These are phyloP conservation scores for Trapa incisa DNA, from an alignment of 345 rosid species.

Conservation along the genomic window DNA sequence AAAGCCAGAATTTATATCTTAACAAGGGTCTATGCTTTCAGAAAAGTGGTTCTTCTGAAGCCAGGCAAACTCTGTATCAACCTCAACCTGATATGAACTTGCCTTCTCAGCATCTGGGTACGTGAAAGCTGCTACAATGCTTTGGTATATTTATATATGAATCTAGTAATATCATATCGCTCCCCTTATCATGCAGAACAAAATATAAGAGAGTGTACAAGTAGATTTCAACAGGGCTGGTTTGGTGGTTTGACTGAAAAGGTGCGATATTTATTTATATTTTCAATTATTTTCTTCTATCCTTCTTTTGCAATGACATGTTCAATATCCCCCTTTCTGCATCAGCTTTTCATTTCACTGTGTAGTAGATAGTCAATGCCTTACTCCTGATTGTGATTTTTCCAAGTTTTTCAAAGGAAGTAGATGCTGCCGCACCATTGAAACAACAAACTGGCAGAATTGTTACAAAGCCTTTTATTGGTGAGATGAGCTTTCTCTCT, in stretches of 20 bases:
- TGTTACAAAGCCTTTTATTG: slow-evolving; percentile 21
- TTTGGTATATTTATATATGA: background rate
- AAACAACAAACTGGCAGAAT: slow-evolving; percentile 10
- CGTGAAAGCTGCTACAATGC: background rate
- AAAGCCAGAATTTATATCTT: background rate
- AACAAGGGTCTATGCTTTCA: slow-evolving; percentile 5
- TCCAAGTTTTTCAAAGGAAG: slow-evolving; percentile 17
- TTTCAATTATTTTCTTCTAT: slow-evolving; percentile 6
- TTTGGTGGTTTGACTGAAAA: slow-evolving; percentile 28
- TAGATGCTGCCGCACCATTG: slow-evolving; percentile 17
- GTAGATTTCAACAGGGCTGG: slow-evolving; percentile 27
- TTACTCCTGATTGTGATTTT: background rate
- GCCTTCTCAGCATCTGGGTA: slow-evolving; percentile 1
- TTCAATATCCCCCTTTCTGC: background rate
- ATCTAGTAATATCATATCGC: slow-evolving; percentile 3
- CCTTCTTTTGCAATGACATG: background rate
- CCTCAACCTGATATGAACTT: slow-evolving; percentile 9
- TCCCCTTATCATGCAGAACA: slow-evolving; percentile 9
- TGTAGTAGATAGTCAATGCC: background rate
- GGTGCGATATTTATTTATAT: slow-evolving; percentile 15
- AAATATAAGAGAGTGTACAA: slow-evolving; percentile 6
- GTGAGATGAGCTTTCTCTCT: slow-evolving; percentile 48
- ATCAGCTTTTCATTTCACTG: background rate
- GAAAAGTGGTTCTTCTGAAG: slow-evolving; percentile 4
- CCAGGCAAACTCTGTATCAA: slow-evolving; percentile 14